Percentiles rank a stretch among this genome's conserved stretches.
phyloP scores from a whole-genome alignment of 257 asterid species.

The Gentiana dahurica region DNA sequence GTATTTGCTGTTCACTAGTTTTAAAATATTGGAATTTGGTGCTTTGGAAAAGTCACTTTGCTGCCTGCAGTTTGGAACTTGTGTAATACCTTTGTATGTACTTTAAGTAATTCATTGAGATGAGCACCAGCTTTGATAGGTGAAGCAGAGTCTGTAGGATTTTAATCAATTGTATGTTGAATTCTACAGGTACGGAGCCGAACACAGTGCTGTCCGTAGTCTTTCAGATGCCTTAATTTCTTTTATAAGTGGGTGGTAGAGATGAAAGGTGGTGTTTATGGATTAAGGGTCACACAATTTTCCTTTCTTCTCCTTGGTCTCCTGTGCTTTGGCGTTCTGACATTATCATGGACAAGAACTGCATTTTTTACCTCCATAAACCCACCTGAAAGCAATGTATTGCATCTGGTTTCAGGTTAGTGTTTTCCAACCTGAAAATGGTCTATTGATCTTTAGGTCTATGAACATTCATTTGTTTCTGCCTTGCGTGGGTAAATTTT shows the following conservation, averaged over 20 bases:
- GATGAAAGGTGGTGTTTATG: conserved; percentile 87
- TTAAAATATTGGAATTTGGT: too few relatives aligned
- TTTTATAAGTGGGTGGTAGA: conserved; percentile 22
- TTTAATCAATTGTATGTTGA: background rate
- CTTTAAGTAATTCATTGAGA: too few relatives aligned
- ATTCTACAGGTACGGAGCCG: conserved; percentile 8
- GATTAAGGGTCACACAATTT: conserved; percentile 61
- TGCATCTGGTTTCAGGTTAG: conserved; percentile 61
- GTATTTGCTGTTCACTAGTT: too few relatives aligned
- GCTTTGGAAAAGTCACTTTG: too few relatives aligned
- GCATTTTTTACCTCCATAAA: conserved; percentile 46
- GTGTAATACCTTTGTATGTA: too few relatives aligned
- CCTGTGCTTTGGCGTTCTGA: conserved; percentile 55
- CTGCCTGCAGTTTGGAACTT: too few relatives aligned
- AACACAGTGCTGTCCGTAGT: conserved; percentile 3
- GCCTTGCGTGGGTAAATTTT: too few relatives aligned
- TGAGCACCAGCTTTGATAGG: too few relatives aligned
- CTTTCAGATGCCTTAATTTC: conserved; percentile 25
- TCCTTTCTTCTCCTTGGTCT: conserved; percentile 73
- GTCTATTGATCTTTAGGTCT: background rate
- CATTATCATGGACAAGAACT: conserved; percentile 64
- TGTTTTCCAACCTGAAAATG: conserved; percentile 3
- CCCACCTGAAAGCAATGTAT: conserved; percentile 31
- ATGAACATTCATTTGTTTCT: background rate
- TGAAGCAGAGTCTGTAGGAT: background rate